Evolutionary conservation across 2,329 filamentous ascomycete species (phyloP).

Genomic region (Metarhizium anisopliae): DNA sequence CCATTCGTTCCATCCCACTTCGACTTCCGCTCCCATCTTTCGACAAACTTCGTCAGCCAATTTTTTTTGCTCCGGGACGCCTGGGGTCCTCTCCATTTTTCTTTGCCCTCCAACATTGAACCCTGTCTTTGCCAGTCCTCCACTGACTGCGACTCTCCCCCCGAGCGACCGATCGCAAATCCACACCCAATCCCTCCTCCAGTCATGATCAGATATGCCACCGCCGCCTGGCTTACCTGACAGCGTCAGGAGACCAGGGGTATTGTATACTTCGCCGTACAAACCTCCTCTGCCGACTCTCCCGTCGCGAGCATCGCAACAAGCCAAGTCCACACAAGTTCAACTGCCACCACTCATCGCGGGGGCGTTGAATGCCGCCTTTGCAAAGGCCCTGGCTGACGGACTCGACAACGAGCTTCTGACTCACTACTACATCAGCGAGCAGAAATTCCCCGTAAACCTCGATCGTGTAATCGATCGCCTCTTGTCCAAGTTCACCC

Average conservation of each 20-base stretch:
- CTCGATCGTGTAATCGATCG: slow-evolving; percentile 27
- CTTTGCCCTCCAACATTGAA: not conserved
- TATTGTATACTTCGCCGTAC: slow-evolving; percentile 8
- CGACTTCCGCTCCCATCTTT: not conserved
- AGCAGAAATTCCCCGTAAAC: slow-evolving; percentile 23
- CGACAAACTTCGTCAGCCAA: not conserved
- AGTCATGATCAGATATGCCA: slow-evolving; percentile 22
- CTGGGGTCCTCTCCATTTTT: not conserved
- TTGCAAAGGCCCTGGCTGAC: slow-evolving; percentile 24
- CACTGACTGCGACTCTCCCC: not conserved
- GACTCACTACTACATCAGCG: slow-evolving; percentile 26
- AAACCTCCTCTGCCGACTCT: slow-evolving; percentile 27
- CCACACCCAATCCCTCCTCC: slow-evolving; percentile 1
- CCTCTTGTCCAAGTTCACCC: slow-evolving; percentile 22
- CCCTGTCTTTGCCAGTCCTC: not conserved
- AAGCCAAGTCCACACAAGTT: slow-evolving; percentile 21
- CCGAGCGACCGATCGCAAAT: not conserved
- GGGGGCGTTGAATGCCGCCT: slow-evolving; percentile 24
- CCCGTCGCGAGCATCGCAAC: slow-evolving; percentile 18
- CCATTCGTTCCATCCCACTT: not conserved
- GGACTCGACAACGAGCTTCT: slow-evolving; percentile 26
- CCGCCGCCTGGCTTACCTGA: slow-evolving; percentile 18
- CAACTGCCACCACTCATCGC: slow-evolving; percentile 26
- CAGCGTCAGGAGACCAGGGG: slow-evolving; percentile 14
- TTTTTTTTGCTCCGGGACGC: not conserved